Evolutionary conservation across 108 stramenopile species (phyloP), one percentile per base, ranked within the genome.

Genomic region (Craspedostauros australis): DNA sequence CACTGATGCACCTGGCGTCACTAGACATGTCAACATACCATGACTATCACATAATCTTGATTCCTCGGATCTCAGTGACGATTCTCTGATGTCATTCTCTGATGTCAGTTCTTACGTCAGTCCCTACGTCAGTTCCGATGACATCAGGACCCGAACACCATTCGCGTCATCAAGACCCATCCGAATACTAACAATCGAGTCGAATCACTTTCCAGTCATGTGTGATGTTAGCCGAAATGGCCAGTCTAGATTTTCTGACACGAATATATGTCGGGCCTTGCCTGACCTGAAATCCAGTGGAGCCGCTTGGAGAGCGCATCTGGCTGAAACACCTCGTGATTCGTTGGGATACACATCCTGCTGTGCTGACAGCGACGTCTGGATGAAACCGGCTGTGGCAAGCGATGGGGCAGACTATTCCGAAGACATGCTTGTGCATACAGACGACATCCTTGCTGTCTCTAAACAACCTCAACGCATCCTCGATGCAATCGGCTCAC

Each of bases 381-480:
- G 75, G 75, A 31, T 54, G 16, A 30, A 60, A 2, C 42, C 59
- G 7, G 34, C 65, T 2, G 39, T 20, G 1, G 51, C 37, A 39
- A 42, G 20, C 9, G 56, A 72, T 60, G 58, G 64, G 0, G 30
- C 12, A 3, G 16, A 47, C n/a, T 60, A 65, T 38, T 64, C 59
- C 22, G 63, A 75, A 38, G 65, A 65, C 31, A 38, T 75, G 9
- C 16, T 70, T 1, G 29, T 70, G 9, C 62, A 76, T 47, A 60
- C 60, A 1, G 68, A 70, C 41, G 64, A 70, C 44, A 29, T 64
- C 1, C 38, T 76, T 41, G 24, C 21, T n/a, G n/a, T n/a, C n/a
- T n/a, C n/a, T n/a, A n/a, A n/a, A n/a, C n/a, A n/a, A n/a, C n/a
- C n/a, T n/a, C n/a, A n/a, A n/a, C n/a, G n/a, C n/a, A n/a, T n/a